Conservation (phyloP, 1,284 basidiomycete species). For the Cutaneotrichosporon dermatis region DNA sequence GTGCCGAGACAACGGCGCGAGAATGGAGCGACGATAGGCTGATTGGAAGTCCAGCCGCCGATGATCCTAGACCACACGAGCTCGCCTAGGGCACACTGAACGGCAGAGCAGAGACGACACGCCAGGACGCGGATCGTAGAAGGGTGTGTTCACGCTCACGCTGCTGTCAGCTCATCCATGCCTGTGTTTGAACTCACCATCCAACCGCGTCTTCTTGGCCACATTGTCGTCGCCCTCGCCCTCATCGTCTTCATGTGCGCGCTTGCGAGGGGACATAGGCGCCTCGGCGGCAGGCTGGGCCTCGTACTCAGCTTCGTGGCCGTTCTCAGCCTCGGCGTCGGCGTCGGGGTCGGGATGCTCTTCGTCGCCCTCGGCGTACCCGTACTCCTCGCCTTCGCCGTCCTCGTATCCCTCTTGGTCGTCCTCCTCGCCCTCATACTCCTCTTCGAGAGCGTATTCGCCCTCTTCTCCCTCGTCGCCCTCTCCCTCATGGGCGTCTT, state of each 20-base stretch:
- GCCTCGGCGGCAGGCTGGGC: background rate
- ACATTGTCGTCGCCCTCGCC: conserved; percentile 4
- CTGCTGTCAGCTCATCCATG: background rate
- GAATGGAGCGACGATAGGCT: no score
- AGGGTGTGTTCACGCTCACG: background rate
- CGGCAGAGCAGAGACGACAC: background rate
- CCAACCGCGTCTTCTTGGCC: conserved; percentile 12
- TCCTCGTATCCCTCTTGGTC: background rate
- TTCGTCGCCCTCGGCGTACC: no score
- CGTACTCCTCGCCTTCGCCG: no score
- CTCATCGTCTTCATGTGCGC: conserved; percentile 4
- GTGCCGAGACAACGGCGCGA: no score
- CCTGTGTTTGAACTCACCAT: conserved; percentile 7
- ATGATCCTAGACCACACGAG: no score
- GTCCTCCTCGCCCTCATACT: background rate
- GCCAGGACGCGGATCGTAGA: background rate
- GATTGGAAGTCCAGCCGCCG: no score
- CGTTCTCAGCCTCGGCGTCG: background rate
- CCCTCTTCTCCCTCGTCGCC: background rate
- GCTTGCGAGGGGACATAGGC: conserved; percentile 6
- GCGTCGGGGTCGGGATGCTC: background rate
- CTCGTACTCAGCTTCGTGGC: background rate
- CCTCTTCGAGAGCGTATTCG: background rate
- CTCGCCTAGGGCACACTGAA: no score
- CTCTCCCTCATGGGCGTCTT: no score